These are phyloP conservation scores for Cubamyces lactineus DNA, from an alignment of 768 basidiomycete species.

Conservation along the genomic window DNA sequence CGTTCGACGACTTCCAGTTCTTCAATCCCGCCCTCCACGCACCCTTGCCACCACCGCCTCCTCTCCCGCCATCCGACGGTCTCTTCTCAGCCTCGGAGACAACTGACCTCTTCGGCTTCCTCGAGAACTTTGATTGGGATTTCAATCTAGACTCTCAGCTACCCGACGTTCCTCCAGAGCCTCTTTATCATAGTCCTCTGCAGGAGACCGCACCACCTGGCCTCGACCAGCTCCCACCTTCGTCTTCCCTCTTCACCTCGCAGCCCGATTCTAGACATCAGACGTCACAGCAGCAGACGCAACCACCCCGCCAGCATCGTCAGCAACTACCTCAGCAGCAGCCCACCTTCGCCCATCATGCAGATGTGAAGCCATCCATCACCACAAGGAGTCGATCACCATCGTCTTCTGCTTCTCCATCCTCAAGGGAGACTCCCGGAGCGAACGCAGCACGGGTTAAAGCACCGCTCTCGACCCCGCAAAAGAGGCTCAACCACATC, in stretches of 20 bases:
- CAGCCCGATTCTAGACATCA: constrained; percentile 10
- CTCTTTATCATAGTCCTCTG: constrained; percentile 18
- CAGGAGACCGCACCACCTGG: constrained; percentile 24
- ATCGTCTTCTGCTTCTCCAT: constrained; percentile 24
- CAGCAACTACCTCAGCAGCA: background rate
- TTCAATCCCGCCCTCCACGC: constrained; percentile 61
- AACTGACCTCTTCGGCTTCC: constrained; percentile 77
- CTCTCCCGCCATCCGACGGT: constrained; percentile 71
- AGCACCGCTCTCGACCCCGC: constrained; percentile 76
- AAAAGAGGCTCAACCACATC: constrained; percentile 91
- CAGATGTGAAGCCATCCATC: constrained; percentile 10
- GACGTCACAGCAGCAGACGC: background rate
- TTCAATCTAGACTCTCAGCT: constrained; percentile 42
- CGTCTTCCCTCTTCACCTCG: constrained; percentile 15
- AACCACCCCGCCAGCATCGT: background rate
- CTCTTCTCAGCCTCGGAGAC: constrained; percentile 81
- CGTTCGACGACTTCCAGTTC: constrained; percentile 73
- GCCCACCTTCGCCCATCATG: background rate
- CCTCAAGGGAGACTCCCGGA: constrained; percentile 17
- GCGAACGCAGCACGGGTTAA: constrained; percentile 41
- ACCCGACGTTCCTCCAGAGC: constrained; percentile 14
- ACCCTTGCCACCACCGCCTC: constrained; percentile 56
- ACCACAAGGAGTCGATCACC: constrained; percentile 15
- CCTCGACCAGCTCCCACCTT: constrained; percentile 28
- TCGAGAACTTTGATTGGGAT: constrained; percentile 81